phyloP scores from a whole-genome alignment of 2,329 filamentous ascomycete species.

The Colletotrichum tofieldiae region DNA sequence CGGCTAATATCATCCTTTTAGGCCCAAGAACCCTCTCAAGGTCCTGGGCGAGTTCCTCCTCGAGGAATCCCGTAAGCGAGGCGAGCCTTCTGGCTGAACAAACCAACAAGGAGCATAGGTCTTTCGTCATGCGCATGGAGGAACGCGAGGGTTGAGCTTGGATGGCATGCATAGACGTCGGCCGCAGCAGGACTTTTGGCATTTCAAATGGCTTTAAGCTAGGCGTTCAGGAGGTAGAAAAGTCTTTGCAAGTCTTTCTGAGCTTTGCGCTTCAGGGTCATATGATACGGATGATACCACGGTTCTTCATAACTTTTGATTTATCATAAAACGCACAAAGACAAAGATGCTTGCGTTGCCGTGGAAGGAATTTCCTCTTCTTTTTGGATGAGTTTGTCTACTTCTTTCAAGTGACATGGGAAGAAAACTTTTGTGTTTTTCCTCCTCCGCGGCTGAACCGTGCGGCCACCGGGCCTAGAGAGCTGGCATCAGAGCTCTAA shows the following conservation, averaged over 20 bases:
- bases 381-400: slow-evolving; percentile 22
- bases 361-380: slow-evolving; percentile 28
- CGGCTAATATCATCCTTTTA: slow-evolving; percentile 44
- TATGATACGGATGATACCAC: slow-evolving; percentile 31
- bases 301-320: slow-evolving; percentile 28
- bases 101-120: background rate
- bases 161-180: slow-evolving; percentile 3
- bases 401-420: slow-evolving; percentile 36
- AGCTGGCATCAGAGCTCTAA: slow-evolving; percentile 61
- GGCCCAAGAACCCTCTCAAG: slow-evolving; percentile 78
- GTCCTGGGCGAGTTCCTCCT: slow-evolving; percentile 80
- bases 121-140: background rate
- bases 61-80: slow-evolving; percentile 65
- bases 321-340: slow-evolving; percentile 11
- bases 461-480: slow-evolving; percentile 37
- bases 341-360: slow-evolving; percentile 4
- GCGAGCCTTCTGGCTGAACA: slow-evolving; percentile 18
- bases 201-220: slow-evolving; percentile 25
- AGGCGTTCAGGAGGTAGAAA: slow-evolving; percentile 39
- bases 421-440: slow-evolving; percentile 31
- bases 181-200: background rate
- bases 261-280: background rate
- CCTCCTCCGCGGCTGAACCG: slow-evolving; percentile 34
- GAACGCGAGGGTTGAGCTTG: slow-evolving; percentile 10
- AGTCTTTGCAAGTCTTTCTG: slow-evolving; percentile 5